A percentile compares a stretch with the other conserved stretches of the same genome.
phyloP scores from a whole-genome alignment of 2,329 filamentous ascomycete species.

The Epichloe coenophiala region DNA sequence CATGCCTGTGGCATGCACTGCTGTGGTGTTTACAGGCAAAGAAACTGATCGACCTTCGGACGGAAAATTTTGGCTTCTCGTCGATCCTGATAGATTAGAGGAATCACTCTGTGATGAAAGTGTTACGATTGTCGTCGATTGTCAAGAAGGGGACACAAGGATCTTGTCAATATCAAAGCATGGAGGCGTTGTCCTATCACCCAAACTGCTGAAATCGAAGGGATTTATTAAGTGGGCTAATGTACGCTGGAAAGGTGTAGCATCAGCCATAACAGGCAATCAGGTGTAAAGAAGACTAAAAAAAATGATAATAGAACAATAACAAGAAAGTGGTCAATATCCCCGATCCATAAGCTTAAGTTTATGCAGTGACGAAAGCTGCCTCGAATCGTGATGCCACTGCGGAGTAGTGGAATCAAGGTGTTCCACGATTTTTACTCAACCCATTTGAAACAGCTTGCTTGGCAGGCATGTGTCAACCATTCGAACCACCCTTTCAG shows the following conservation, averaged over 20 bases:
- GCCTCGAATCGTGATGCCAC: too few relatives aligned
- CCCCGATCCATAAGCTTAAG: not conserved
- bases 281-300: not conserved
- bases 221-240: constrained; percentile 31
- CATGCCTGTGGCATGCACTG: constrained; percentile 64
- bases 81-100: constrained; percentile 83
- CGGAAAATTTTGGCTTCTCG: constrained; percentile 58
- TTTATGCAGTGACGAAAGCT: not conserved
- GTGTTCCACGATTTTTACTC: not conserved
- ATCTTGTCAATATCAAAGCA: constrained; percentile 69
- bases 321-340: constrained; percentile 3
- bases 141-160: constrained; percentile 34
- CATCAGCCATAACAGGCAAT: constrained; percentile 16
- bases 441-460: not conserved
- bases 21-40: constrained; percentile 61
- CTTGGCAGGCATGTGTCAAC: constrained; percentile 47
- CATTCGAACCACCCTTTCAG: constrained; percentile 78
- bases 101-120: constrained; percentile 71
- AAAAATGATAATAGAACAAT: constrained; percentile 11
- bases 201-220: constrained; percentile 49
- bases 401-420: not conserved
- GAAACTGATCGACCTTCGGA: constrained; percentile 31
- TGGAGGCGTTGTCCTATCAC: constrained; percentile 60
- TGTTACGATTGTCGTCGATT: constrained; percentile 73
- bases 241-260: constrained; percentile 23